Evolutionary conservation across 345 rosid genomes (phyloP).

Genomic region (Gossypium australe): DNA sequence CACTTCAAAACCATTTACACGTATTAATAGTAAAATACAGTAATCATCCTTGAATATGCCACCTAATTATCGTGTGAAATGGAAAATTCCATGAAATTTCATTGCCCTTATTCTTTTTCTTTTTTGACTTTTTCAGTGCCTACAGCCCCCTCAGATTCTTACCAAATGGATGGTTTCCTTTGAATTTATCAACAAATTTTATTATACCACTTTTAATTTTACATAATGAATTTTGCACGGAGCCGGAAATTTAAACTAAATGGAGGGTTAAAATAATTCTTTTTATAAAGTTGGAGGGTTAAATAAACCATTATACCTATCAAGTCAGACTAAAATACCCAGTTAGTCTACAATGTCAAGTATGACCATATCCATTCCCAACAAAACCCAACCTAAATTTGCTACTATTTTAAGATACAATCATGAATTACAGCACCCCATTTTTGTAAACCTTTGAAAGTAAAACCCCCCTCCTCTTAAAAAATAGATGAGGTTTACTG

Average conservation of each 20-base stretch:
- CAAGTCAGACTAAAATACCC: conserved; percentile 15
- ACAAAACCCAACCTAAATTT: neutral
- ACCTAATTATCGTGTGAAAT: neutral
- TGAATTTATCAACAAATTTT: conserved; percentile 8
- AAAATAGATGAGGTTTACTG: neutral
- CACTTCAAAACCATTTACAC: neutral
- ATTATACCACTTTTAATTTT: no score
- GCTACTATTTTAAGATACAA: neutral
- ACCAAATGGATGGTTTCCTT: conserved; percentile 20
- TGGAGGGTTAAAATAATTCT: no score
- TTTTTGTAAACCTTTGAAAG: neutral
- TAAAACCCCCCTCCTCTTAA: no score
- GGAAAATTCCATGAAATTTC: conserved; percentile 18
- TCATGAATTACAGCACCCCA: neutral
- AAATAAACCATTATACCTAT: neutral
- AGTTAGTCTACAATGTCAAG: neutral
- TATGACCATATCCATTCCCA: neutral
- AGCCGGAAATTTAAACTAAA: no score
- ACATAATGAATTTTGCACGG: no score
- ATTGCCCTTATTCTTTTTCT: conserved; percentile 4
- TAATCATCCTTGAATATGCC: neutral
- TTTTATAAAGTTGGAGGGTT: no score
- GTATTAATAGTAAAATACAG: neutral
- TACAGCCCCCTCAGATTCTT: conserved; percentile 20
- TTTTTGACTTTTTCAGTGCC: conserved; percentile 28